phyloP scores from a whole-genome alignment of 176 grass and related monocot species.

The Guadua angustifolia region DNA sequence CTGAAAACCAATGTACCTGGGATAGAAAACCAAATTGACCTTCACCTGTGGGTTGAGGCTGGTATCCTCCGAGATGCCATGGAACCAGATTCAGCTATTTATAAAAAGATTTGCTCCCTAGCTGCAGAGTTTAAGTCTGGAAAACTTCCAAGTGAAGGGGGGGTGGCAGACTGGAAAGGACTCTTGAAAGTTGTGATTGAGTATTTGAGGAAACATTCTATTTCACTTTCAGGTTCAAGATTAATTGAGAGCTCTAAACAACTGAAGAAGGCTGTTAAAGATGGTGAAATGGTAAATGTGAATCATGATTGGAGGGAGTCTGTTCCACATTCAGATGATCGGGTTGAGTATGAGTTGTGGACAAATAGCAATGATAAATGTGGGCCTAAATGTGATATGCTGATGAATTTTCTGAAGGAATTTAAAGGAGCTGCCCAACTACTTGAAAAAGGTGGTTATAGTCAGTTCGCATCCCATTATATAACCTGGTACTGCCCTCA shows the following conservation, averaged over 20 bases:
- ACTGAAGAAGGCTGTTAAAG: constrained; percentile 78
- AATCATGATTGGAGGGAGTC: constrained; percentile 97
- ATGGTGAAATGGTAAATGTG: constrained; percentile 93
- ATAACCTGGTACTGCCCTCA: constrained; percentile 99
- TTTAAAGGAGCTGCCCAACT: constrained; percentile 93
- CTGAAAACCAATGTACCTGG: constrained; percentile 71
- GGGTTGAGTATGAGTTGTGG: constrained; percentile 98
- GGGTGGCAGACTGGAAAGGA: constrained; percentile 81
- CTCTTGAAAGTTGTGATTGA: too few relatives aligned
- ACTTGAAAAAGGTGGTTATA: constrained; percentile 94
- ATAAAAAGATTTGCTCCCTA: constrained; percentile 74
- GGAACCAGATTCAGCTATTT: constrained; percentile 84
- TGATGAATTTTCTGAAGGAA: constrained; percentile 94
- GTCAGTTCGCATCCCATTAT: constrained; percentile 95
- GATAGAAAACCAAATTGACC: constrained; percentile 88
- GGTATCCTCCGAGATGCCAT: constrained; percentile 93
- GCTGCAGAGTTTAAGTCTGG: constrained; percentile 79
- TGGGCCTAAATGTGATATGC: constrained; percentile 86
- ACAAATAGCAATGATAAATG: constrained; percentile 98
- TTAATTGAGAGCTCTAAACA: too few relatives aligned
- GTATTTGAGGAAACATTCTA: too few relatives aligned
- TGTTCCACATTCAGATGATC: constrained; percentile 95
- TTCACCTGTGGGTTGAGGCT: constrained; percentile 72
- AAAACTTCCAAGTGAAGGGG: constrained; percentile 84
- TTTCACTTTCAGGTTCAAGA: too few relatives aligned